Conservation (phyloP, 208 protist genomes). For the Endotrypanum monterogeii region DNA sequence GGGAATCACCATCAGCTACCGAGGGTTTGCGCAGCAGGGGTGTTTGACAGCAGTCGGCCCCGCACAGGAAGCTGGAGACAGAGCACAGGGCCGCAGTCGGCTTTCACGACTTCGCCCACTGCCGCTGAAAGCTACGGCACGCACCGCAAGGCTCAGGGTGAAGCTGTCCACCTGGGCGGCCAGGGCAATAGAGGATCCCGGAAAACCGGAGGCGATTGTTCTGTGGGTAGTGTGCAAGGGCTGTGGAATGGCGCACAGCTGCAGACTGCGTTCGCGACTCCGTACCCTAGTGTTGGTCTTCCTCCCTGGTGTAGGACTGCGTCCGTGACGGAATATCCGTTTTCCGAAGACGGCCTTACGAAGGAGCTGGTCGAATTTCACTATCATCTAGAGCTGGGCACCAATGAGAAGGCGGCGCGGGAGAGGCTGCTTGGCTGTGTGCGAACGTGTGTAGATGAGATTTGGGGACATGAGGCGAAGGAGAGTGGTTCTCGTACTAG, state of each 20-base stretch:
- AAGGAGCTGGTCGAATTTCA: slow-evolving; percentile 53
- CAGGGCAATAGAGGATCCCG: background rate
- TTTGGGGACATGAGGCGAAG: slow-evolving; percentile 23
- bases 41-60: background rate
- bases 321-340: slow-evolving; percentile 24
- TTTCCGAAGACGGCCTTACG: slow-evolving; percentile 42
- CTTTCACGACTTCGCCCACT: background rate
- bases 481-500: background rate
- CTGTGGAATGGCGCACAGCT: background rate
- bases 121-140: too few relatives aligned
- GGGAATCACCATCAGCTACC: background rate
- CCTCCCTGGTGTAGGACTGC: slow-evolving; percentile 17
- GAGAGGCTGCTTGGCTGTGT: slow-evolving; percentile 33
- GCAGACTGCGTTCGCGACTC: background rate
- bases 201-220: background rate
- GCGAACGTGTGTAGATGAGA: slow-evolving; percentile 13
- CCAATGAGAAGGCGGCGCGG: slow-evolving; percentile 28
- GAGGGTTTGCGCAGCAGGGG: background rate
- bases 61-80: background rate
- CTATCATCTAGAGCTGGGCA: slow-evolving; percentile 32
- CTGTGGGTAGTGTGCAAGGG: background rate
- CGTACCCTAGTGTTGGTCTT: slow-evolving; percentile 5
- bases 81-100: background rate
- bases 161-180: background rate
- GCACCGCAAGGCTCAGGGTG: background rate